Base-by-base conservation (phyloP, 306 rosid genomes). In the Citrullus mucosospermus region DNA sequence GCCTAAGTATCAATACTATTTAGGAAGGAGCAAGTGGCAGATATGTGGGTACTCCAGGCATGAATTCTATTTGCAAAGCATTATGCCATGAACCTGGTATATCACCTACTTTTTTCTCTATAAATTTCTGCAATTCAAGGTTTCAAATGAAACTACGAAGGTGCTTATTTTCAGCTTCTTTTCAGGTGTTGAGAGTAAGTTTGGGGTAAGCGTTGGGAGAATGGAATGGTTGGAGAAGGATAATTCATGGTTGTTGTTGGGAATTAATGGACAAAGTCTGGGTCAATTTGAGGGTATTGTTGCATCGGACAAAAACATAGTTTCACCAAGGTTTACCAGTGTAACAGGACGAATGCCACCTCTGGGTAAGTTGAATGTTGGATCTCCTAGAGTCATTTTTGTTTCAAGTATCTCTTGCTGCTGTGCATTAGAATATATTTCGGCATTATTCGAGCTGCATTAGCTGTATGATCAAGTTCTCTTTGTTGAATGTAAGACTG, bases 41-140 rank as follows among this genome's bases (percentile, higher is more conserved):
- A 85, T 94, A 82, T 82, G 97, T 92, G 87, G 98, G 98, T 84
- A 86, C 87, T 69, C 98, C 98, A 4, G 97, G 97, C 85, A 95
- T 95, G 98, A 95, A 95, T 82, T 88, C 98, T 55, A 78, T 95
- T 69, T 92, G 98, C 78, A 90, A 82, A 86, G 91, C 98, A 75
- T 85, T 95, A 76, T 86, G 92, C 89, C 81, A 43, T 20, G 97
- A 91, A 77, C 79, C 86, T 80, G 96, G 98, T 92, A 86, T 83
- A 78, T 80, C 60, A 74, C 78, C 79, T 67, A 54, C 72, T 67
- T 30, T 41, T 76, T 79, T 77, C 22, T 80, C 81, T 34, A 83
- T 51, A 73, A 66, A 48, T 51, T 6, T 77, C 2, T 77, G 80
- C 17, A n/a, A 10, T 61, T 78, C 62, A 51, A 65, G 81, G 79